Conservation (phyloP, 106 monocot genomes). For the Dendrobium huoshanense region DNA sequence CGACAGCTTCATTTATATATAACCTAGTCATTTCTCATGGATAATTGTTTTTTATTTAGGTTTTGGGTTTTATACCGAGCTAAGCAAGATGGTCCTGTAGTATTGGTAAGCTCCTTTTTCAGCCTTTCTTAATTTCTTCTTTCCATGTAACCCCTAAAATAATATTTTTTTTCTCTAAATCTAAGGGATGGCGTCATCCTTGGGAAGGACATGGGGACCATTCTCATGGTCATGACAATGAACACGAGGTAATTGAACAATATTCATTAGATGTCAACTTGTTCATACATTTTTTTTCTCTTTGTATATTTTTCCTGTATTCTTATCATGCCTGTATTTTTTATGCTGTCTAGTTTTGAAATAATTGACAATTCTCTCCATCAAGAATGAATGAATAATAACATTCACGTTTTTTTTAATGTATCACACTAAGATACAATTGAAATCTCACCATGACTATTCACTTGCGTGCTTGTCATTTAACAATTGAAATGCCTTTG, state of each 20-base stretch:
- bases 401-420: too few species aligned
- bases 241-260: slow-evolving; percentile 18
- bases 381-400: too few species aligned
- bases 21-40: not conserved
- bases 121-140: not conserved
- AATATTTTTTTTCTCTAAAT: not conserved
- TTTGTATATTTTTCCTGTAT: too few species aligned
- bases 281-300: not conserved
- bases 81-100: slow-evolving; percentile 82
- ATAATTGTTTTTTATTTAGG: slow-evolving; percentile 22
- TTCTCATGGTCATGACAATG: slow-evolving; percentile 56
- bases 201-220: slow-evolving; percentile 92
- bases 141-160: not conserved
- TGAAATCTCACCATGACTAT: too few species aligned
- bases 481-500: too few species aligned
- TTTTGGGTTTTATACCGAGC: slow-evolving; percentile 82
- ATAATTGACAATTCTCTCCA: too few species aligned
- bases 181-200: slow-evolving; percentile 81
- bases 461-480: too few species aligned
- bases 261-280: not conserved
- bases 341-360: too few species aligned
- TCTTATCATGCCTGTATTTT: too few species aligned
- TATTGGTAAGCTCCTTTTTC: slow-evolving; percentile 39
- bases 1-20: not conserved
- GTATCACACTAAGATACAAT: too few species aligned